Evolutionary conservation across 352 stramenopile genomes (phyloP).

Genomic region (Globisporangium perplexum): DNA sequence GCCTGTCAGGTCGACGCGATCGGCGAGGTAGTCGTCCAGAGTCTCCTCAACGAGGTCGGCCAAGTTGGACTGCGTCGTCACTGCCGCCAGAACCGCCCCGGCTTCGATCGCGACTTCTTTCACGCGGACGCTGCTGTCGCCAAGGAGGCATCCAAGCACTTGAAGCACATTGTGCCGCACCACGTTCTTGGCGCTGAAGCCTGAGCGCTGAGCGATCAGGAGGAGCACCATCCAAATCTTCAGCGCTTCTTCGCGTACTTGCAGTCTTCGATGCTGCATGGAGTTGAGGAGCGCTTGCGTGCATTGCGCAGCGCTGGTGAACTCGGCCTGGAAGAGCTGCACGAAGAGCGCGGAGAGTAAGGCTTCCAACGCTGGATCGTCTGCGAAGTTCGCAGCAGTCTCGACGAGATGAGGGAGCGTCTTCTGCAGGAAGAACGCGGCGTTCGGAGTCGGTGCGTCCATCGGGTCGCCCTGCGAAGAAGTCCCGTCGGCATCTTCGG

Average conservation of each 20-base stretch:
- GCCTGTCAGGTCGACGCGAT: constrained; percentile 45
- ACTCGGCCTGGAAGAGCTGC: constrained; percentile 27
- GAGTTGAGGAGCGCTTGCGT: constrained; percentile 24
- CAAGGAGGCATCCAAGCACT: constrained; percentile 33
- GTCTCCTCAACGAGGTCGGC: constrained; percentile 32
- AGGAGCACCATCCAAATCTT: constrained; percentile 55
- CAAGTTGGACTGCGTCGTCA: constrained; percentile 29
- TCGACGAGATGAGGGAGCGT: constrained; percentile 47
- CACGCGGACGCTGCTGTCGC: constrained; percentile 40
- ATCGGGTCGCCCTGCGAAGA: not conserved
- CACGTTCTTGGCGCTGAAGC: constrained; percentile 10
- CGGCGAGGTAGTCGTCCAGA: constrained; percentile 43
- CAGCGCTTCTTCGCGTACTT: constrained; percentile 57
- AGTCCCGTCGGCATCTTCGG: constrained; percentile 4
- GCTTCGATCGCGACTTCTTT: constrained; percentile 40
- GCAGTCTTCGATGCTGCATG: constrained; percentile 40
- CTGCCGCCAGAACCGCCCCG: constrained; percentile 23
- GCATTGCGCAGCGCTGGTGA: constrained; percentile 14
- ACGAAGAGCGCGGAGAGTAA: constrained; percentile 26
- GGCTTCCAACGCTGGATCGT: constrained; percentile 43
- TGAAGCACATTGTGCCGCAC: constrained; percentile 21
- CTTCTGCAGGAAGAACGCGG: constrained; percentile 29
- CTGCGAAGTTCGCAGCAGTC: constrained; percentile 44
- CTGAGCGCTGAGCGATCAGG: constrained; percentile 21
- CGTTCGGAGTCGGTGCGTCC: not conserved